Base-by-base conservation (phyloP, 2,329 filamentous ascomycete species). In the Xylariales sp. region DNA sequence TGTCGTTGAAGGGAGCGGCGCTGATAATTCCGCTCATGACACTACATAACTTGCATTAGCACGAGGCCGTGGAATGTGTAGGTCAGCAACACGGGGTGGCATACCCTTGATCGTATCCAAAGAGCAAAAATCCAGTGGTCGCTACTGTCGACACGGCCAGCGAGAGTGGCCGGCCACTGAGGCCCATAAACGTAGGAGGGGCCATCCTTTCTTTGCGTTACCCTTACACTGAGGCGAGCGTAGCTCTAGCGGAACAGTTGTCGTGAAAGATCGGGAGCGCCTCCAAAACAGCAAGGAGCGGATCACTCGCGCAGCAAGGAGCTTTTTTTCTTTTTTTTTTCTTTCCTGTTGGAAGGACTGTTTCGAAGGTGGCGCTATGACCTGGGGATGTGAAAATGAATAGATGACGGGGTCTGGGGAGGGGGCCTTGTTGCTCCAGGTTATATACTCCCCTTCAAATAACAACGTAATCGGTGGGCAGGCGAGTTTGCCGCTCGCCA, bases 81-180 rank as follows among this genome's bases (percentile, higher is more conserved):
- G 32, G 37, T 40, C 18, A n/a, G n/a, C n/a, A n/a, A n/a, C n/a
- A n/a, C n/a, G n/a, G n/a, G n/a, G n/a, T n/a, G n/a, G n/a, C n/a
- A n/a, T n/a, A 68, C 63, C 63, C 66, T 55, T 70, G 74, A 42
- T 78, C 74, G 51, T 77, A 78, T 40, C 74, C 74, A 43, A 76
- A 78, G n/a, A 77, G 66, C 19, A 80, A 55, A 61, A 81, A 81
- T 16, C 76, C 78, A 34, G 76, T 79, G 1, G 79, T 83, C 4
- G 79, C 77, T 18, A 83, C 70, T n/a, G 72, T 69, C 2, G 80
- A 80, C 32, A 84, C 69, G 27, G 70, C 63, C 43, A 80, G 49
- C 14, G 72, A 75, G 37, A 84, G 66, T 25, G 62, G 64, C 47
- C 65, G 68, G 55, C 81, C 81, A 24, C 70, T 72, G 42, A 83